phyloP scores from a whole-genome alignment of 2,329 filamentous ascomycete genomes.

The Penicillium sp. region DNA sequence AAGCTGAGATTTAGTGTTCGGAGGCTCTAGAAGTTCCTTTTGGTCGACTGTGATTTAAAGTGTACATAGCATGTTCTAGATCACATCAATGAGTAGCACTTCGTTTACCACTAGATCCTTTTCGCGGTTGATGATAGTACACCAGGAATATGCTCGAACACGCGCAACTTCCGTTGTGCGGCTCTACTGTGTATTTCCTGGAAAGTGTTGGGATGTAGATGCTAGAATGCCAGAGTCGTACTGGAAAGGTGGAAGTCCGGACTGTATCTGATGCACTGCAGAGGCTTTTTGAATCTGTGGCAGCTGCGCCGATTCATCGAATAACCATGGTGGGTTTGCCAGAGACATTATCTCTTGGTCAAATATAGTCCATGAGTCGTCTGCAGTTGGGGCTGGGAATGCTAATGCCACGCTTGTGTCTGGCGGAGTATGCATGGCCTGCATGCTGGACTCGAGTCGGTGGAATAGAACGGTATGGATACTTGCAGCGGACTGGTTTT shows the following conservation, averaged over 20 bases:
- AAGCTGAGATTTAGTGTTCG: conserved; percentile 16
- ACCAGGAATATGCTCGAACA: not conserved
- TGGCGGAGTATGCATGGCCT: conserved; percentile 25
- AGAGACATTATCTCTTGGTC: conserved; percentile 26
- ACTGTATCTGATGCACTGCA: not conserved
- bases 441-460: conserved; percentile 22
- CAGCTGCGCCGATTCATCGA: conserved; percentile 12
- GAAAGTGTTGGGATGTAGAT: not conserved
- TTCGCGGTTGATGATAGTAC: not conserved
- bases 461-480: conserved; percentile 22
- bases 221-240: not conserved
- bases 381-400: conserved; percentile 15
- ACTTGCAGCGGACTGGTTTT: conserved; percentile 18
- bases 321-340: conserved; percentile 25
- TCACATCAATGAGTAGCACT: not conserved
- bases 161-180: not conserved
- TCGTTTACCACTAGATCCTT: not conserved
- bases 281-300: conserved; percentile 4
- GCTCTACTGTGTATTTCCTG: not conserved
- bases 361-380: conserved; percentile 27
- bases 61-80: not conserved
- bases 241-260: not conserved
- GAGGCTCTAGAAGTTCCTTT: not conserved
- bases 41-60: not conserved
- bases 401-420: conserved; percentile 17